Conservation (phyloP, 208 protist genomes). For the Naegleria lovaniensis region DNA sequence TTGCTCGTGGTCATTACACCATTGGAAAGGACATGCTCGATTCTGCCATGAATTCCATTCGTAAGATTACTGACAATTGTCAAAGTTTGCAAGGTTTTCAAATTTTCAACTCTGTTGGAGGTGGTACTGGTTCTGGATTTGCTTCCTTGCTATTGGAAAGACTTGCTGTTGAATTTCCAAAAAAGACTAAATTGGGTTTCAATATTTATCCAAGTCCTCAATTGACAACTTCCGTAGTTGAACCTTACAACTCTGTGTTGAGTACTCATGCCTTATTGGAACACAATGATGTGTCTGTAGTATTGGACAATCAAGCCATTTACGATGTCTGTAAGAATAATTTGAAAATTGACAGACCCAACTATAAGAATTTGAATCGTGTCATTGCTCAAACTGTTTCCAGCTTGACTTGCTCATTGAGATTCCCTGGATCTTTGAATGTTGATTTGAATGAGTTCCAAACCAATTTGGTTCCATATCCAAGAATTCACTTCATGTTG, state of each 20-base stretch:
- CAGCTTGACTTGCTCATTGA: slow-evolving; percentile 85
- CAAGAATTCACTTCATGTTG: slow-evolving; percentile 92
- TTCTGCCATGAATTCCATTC: slow-evolving; percentile 81
- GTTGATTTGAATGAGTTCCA: slow-evolving; percentile 94
- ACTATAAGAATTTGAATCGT: slow-evolving; percentile 91
- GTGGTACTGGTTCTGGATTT: slow-evolving; percentile 96
- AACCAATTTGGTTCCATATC: slow-evolving; percentile 94
- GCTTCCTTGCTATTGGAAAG: slow-evolving; percentile 89
- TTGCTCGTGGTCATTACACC: slow-evolving; percentile 96
- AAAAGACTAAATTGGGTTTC: slow-evolving; percentile 95
- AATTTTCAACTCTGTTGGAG: slow-evolving; percentile 95
- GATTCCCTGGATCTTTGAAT: slow-evolving; percentile 90
- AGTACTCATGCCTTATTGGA: slow-evolving; percentile 86
- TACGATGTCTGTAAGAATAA: slow-evolving; percentile 87
- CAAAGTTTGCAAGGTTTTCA: slow-evolving; percentile 96
- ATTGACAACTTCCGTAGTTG: slow-evolving; percentile 87
- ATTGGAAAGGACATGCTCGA: slow-evolving; percentile 95
- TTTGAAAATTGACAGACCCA: slow-evolving; percentile 85
- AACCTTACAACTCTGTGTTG: slow-evolving; percentile 94
- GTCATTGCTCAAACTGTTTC: slow-evolving; percentile 89
- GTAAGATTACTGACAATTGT: slow-evolving; percentile 95
- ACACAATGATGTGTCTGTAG: slow-evolving; percentile 81
- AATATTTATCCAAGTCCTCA: slow-evolving; percentile 88
- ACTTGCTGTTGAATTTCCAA: slow-evolving; percentile 93
- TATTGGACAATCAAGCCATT: slow-evolving; percentile 93